Base-by-base conservation (phyloP, 331 rosid species). In the Quercus tomentella region DNA sequence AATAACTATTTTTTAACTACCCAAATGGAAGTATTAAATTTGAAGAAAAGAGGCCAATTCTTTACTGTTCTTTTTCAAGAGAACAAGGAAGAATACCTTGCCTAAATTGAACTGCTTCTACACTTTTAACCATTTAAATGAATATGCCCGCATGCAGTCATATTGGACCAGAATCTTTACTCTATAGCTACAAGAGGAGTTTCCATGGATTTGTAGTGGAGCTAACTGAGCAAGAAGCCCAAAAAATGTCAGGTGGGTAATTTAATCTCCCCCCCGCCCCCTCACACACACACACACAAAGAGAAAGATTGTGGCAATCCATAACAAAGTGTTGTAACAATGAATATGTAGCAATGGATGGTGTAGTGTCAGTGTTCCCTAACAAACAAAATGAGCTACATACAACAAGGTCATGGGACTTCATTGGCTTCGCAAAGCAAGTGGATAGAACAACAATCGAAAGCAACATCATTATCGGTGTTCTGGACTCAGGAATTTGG, bases 391-490 rank as follows among this genome's bases (percentile, higher is more conserved):
- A 70, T n/a, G 74, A 86, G 14, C 70, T 82, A 20, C 92, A 86
- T 17, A 82, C 93, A 6, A 90, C 91, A 77, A 83, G 84, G 72
- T 90, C 94, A 33, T 90, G 90, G 94, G 87, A 90, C 69, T 90
- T 88, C 77, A 43, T 90, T 65, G 94, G 94, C 21, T 83, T 88
- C 37, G 77, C 90, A 4, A 20, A 68, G 16, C 70, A 76, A 12
- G 82, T 63, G 2, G 2, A 7, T 0, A 85, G 85, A 87, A 56
- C 58, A 5, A 16, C 16, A 0, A 6, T 66, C 0, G 89, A 85
- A 76, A 78, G 81, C 23, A 52, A 90, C 60, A 21, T 88, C 73
- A 58, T 88, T 41, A 7, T 90, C 1, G 92, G 87, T 60, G 51
- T 90, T 67, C 15, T 90, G 8, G 92, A 90, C 61, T 3, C 84